phyloP scores from a whole-genome alignment of 257 asterid genomes.

The Solanum paucissectum region DNA sequence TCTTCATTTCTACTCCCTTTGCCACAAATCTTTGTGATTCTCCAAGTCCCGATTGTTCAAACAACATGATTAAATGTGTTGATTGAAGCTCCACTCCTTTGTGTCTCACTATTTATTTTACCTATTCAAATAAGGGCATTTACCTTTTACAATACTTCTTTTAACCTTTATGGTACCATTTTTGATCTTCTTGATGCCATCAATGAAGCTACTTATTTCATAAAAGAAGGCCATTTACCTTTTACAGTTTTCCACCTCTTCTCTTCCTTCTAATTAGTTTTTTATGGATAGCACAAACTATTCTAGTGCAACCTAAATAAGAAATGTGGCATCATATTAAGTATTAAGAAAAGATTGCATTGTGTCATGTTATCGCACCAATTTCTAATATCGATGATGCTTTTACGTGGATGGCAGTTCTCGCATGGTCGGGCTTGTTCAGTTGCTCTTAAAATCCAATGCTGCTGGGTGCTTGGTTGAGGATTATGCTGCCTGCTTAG shows the following conservation, averaged over 20 bases:
- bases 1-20: not conserved
- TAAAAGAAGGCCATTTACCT: not conserved
- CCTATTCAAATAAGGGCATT: not conserved
- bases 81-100: not conserved
- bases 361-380: not conserved
- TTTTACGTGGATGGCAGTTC: conserved; percentile 47
- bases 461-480: conserved; percentile 62
- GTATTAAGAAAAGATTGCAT: not conserved
- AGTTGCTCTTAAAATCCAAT: conserved; percentile 67
- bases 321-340: not conserved
- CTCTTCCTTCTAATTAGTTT: not conserved
- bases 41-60: not conserved
- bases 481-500: conserved; percentile 97
- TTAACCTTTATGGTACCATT: not conserved
- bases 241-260: not conserved
- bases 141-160: not conserved
- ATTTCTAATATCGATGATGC: not conserved
- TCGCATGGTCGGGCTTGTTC: conserved; percentile 85
- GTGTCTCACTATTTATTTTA: not conserved
- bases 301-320: not conserved
- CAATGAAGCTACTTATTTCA: not conserved
- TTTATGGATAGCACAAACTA: not conserved
- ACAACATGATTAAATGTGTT: not conserved
- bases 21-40: not conserved
- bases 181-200: not conserved